Evolutionary conservation across 2,329 filamentous ascomycete species (phyloP), one percentile per base, ranked within the genome.

Genomic region (Fusarium sp.): DNA sequence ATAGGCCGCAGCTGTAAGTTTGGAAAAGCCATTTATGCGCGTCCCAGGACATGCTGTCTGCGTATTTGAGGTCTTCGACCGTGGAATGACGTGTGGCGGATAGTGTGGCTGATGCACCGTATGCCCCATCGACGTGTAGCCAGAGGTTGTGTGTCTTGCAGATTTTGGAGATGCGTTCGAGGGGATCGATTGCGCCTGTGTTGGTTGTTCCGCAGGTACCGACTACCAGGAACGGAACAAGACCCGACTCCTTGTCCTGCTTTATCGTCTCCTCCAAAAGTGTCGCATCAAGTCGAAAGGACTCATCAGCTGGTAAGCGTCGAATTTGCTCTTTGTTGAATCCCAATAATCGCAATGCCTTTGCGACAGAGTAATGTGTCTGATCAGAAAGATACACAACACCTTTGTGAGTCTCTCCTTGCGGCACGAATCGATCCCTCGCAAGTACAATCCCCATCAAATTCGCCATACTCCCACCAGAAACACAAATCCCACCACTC

Each of bases 1-100:
- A 18, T 2, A 76, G 46, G 0, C 74, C 69, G 29, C 74, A 76
- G 44, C 65, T 71, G 47, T 76, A 76, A 0, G 69, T 73, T 37
- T 76, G 74, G 25, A 75, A 76, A 0, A 75, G 69, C 72, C 73
- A 75, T 47, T 75, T 75, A 48, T 75, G 73, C 7, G 74, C 73
- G 5, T 76, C 74, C 74, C 74, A 76, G 2, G 74, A 74, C 42
- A 76, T 44, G 25, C 74, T 76, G 32, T 76, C 69, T 4, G 69
- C 73, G 25, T 65, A 54, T 7, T 56, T 56, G 22, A 76, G 61
- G 2, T 49, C 72, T 4, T 34, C 34, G 1, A 67, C 67, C 3
- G 47, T 54, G 32, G 59, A 34, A 18, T 60, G 57, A 2, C 71
- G 52, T 1, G 68, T 57, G 3, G 60, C 47, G 2, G 73, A 76